Evolutionary conservation across 257 asterid species (phyloP), one percentile per base, ranked within the genome.

Genomic region (Scutellaria baicalensis): DNA sequence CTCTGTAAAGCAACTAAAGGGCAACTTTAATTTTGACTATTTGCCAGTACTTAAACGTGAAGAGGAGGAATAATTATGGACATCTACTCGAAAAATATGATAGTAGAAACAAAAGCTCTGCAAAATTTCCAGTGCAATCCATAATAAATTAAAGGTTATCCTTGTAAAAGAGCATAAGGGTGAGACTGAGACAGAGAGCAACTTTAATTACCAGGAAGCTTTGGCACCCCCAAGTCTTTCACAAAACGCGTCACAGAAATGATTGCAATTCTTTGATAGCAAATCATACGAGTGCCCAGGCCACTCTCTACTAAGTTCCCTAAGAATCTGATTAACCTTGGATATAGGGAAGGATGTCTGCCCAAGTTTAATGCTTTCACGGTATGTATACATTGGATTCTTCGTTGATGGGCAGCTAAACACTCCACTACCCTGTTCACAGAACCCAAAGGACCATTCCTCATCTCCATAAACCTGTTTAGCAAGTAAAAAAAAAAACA

Each of bases 261-360:
- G 99, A 78, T 94, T 94, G 81, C 99, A 94, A 68, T 94, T 94
- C 77, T 91, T 91, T 13, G 99, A 82, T 38, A 94, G 78, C 84
- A 94, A 78, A 78, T 94, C 97, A 63, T 94, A 94, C 0, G 93
- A 76, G 42, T 84, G 79, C n/a, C 99, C 99, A 31, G 98, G 98
- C 99, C 99, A 94, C 82, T 91, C 98, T 71, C 97, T 84, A 77
- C 97, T 85, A 55, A 94, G 99, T 81, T 91, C 99, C 78, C 96
- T 84, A 59, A 94, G 79, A 67, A 94, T 86, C 90, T 94, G 95
- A 74, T 89, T 94, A 56, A 94, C 97, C 82, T 86, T 78, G 81
- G 9, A 86, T 74, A 77, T 79, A 23, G 95, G 81, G 66, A 78
- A 89, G 56, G 85, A 70, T 57, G 98, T 91, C 45, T 67, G 70